These are phyloP conservation scores for Cryphonectria parasitica DNA, from an alignment of 2,329 filamentous ascomycete genomes.

Conservation along the genomic window DNA sequence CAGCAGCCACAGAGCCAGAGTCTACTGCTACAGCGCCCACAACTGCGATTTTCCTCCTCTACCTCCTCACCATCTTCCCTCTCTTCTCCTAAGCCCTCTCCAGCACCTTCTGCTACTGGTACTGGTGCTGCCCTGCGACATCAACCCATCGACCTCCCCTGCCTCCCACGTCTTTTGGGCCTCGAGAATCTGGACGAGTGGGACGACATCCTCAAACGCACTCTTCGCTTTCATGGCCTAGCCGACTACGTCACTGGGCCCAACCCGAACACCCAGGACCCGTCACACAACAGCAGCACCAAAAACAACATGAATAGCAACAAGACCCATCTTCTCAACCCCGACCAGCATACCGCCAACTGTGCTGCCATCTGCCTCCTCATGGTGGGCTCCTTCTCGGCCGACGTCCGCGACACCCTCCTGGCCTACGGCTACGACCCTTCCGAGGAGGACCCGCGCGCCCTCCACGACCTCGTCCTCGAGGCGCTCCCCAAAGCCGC, in stretches of 20 bases:
- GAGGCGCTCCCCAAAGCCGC: constrained; percentile 23
- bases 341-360: constrained; percentile 23
- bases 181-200: constrained; percentile 29
- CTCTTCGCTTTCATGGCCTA: constrained; percentile 22
- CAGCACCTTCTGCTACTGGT: background rate
- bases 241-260: constrained; percentile 23
- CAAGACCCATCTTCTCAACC: background rate
- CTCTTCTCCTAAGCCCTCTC: background rate
- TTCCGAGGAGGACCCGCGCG: constrained; percentile 21
- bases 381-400: constrained; percentile 26
- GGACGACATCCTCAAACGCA: constrained; percentile 26
- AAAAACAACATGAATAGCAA: background rate
- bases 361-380: constrained; percentile 27
- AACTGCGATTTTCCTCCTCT: background rate
- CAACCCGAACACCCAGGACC: constrained; percentile 22
- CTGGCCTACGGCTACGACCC: constrained; percentile 27
- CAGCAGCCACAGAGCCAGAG: background rate
- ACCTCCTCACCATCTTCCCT: background rate
- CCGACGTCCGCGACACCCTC: constrained; percentile 29
- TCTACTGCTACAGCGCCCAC: background rate
- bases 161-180: constrained; percentile 22
- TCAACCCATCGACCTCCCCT: constrained; percentile 18
- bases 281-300: background rate
- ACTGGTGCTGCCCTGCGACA: background rate
- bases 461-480: constrained; percentile 24